Evolutionary conservation across 192 early-diverging fungal genomes (phyloP).

Genomic region (Podila verticillata): DNA sequence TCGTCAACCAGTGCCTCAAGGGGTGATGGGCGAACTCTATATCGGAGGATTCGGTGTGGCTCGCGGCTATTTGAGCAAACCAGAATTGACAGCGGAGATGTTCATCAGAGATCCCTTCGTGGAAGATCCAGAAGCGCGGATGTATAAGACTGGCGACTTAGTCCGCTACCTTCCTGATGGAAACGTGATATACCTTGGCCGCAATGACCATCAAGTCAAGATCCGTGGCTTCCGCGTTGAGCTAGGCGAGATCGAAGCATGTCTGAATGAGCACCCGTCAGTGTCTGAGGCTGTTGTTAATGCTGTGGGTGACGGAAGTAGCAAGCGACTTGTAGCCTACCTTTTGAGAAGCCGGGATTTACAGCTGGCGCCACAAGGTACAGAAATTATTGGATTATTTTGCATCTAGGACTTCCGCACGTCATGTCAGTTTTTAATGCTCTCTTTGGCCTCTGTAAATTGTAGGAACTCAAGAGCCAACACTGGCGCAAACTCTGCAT

Average conservation of each 20-base stretch:
- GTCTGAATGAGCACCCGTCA: constrained; percentile 14
- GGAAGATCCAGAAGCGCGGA: constrained; percentile 4
- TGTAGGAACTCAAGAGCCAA: constrained; percentile 14
- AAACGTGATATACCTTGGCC: constrained; percentile 38
- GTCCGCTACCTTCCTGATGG: constrained; percentile 37
- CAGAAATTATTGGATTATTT: too few relatives aligned
- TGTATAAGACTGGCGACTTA: constrained; percentile 52
- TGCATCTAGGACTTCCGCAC: too few relatives aligned
- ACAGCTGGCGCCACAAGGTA: too few relatives aligned
- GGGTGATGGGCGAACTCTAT: constrained; percentile 50
- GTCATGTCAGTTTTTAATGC: too few relatives aligned
- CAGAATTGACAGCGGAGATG: constrained; percentile 34
- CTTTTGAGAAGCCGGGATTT: constrained; percentile 28
- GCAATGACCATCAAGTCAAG: constrained; percentile 58
- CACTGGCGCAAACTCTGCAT: constrained; percentile 44
- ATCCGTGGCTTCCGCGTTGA: constrained; percentile 51
- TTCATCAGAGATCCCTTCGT: constrained; percentile 53
- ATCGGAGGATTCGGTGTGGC: constrained; percentile 51
- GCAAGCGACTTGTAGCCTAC: constrained; percentile 69
- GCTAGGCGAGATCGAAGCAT: constrained; percentile 36
- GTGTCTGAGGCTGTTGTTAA: constrained; percentile 35
- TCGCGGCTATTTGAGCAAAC: constrained; percentile 45
- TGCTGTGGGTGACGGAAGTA: constrained; percentile 48
- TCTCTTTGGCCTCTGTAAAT: too few relatives aligned
- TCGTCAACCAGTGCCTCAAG: constrained; percentile 34